Evolutionary conservation across 768 basidiomycete species (phyloP), one percentile per base, ranked within the genome.

Genomic region (Psilocybe azurescens): DNA sequence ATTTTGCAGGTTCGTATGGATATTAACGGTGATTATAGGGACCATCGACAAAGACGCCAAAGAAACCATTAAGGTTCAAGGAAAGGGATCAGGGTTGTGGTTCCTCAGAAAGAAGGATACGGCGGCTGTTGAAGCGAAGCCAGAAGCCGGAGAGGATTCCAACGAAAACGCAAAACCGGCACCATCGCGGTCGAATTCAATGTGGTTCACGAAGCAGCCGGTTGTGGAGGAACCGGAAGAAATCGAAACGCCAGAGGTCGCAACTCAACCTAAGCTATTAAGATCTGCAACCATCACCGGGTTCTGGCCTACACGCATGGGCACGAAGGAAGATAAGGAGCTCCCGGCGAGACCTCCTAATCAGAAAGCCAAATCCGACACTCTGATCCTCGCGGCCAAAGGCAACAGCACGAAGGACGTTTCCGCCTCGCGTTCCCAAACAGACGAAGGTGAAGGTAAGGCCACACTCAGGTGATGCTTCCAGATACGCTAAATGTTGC

Each of bases 1-100:
- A 24, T 24, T 24, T 24, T 24, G 24, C 24, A 24, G 24, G 24
- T 24, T 24, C 24, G 24, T 24, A 24, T 24, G 24, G 24, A 24
- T 24, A 48, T 53, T 47, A 7, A 2, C 59, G 10, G 41, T 18
- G 16, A n/a, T 28, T 49, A 13, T 39, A 93, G 91, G 91, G 91
- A 81, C 84, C 14, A 87, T 93, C 47, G 90, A 92, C 61, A 64
- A 75, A 3, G 71, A 79, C 55, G 80, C 77, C 63, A 90, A 86
- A 3, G 86, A 89, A 67, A 76, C 87, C 0, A 84, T 90, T 61
- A 84, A 87, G 62, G 81, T 89, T 53, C 79, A 85, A 56, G 79
- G 78, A 38, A 82, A 81, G 65, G 77, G 81, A 6, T 77, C 80
- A 13, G 83, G 84, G 33, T 73, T 80, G 54, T 85, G 84, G 83